These are phyloP conservation scores for Athelia psychrophila DNA, from an alignment of 1,284 basidiomycete genomes.

Conservation along the genomic window DNA sequence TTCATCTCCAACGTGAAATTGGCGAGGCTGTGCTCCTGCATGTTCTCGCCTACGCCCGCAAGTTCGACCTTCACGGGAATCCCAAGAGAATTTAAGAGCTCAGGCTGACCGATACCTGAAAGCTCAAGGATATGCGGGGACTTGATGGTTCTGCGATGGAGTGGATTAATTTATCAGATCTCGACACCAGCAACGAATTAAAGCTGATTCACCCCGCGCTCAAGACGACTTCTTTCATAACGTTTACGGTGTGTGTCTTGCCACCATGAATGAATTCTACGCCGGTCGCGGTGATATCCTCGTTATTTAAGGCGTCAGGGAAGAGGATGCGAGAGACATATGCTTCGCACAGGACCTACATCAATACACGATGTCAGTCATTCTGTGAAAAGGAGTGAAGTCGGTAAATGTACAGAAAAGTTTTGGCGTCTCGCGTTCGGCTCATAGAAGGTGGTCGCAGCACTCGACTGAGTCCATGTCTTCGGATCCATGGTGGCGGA, in stretches of 20 bases:
- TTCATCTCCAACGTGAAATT: constrained; percentile 11
- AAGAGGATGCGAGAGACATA: constrained; percentile 5
- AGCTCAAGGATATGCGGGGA: constrained; percentile 39
- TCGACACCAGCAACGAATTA: too few species aligned
- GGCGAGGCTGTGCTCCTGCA: constrained; percentile 33
- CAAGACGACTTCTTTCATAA: constrained; percentile 20
- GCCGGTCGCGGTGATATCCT: constrained; percentile 15
- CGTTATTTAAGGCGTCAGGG: constrained; percentile 6
- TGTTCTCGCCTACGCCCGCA: constrained; percentile 38
- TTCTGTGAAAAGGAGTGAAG: too few species aligned
- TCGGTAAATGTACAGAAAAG: constrained; percentile 8
- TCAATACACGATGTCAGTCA: too few species aligned
- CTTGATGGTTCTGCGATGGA: constrained; percentile 24
- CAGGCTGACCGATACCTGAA: constrained; percentile 34
- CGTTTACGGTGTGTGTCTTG: constrained; percentile 12
- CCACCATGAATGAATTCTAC: constrained; percentile 21
- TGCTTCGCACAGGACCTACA: constrained; percentile 10
- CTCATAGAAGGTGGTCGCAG: constrained; percentile 12
- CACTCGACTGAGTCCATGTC: constrained; percentile 11
- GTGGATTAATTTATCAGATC: too few species aligned
- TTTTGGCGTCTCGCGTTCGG: constrained; percentile 11
- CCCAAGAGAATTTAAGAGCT: constrained; percentile 29
- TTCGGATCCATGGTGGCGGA: constrained; percentile 9
- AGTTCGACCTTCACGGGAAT: constrained; percentile 31
- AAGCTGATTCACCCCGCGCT: constrained; percentile 20